Conservation (phyloP, 2,329 filamentous ascomycete genomes). For the Mycosphaerella sp. region DNA sequence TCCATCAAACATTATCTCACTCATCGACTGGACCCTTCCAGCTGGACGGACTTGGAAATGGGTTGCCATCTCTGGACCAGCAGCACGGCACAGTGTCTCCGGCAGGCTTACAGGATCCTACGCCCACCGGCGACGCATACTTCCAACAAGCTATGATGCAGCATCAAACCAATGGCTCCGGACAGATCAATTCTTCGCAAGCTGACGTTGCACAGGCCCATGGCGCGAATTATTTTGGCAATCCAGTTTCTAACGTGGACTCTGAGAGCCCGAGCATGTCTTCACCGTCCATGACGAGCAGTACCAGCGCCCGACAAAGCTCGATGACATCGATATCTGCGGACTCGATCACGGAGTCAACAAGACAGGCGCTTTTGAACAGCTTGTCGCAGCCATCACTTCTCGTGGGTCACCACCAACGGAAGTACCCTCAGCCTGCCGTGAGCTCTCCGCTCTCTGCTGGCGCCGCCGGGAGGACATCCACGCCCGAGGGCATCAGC, state of each 20-base stretch:
- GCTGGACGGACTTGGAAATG: slow-evolving; percentile 65
- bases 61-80: slow-evolving; percentile 69
- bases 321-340: slow-evolving; percentile 56
- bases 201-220: slow-evolving; percentile 30
- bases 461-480: slow-evolving; percentile 25
- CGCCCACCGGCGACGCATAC: slow-evolving; percentile 61
- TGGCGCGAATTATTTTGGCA: slow-evolving; percentile 56
- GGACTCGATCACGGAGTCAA: slow-evolving; percentile 60
- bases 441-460: slow-evolving; percentile 48
- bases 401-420: slow-evolving; percentile 44
- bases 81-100: slow-evolving; percentile 68
- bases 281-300: slow-evolving; percentile 61
- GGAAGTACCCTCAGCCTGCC: slow-evolving; percentile 55
- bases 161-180: slow-evolving; percentile 35
- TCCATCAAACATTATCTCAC: slow-evolving; percentile 53
- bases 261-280: slow-evolving; percentile 58
- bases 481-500: slow-evolving; percentile 39
- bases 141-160: slow-evolving; percentile 65
- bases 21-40: slow-evolving; percentile 62
- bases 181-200: slow-evolving; percentile 18
- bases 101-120: slow-evolving; percentile 65
- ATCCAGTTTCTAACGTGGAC: slow-evolving; percentile 54
- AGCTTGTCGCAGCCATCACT: slow-evolving; percentile 55
- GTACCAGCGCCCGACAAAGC: slow-evolving; percentile 52
- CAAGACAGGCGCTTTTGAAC: slow-evolving; percentile 55